Evolutionary conservation across 768 basidiomycete species (phyloP), one percentile per base, ranked within the genome.

Genomic region (Tricholoma terreum): DNA sequence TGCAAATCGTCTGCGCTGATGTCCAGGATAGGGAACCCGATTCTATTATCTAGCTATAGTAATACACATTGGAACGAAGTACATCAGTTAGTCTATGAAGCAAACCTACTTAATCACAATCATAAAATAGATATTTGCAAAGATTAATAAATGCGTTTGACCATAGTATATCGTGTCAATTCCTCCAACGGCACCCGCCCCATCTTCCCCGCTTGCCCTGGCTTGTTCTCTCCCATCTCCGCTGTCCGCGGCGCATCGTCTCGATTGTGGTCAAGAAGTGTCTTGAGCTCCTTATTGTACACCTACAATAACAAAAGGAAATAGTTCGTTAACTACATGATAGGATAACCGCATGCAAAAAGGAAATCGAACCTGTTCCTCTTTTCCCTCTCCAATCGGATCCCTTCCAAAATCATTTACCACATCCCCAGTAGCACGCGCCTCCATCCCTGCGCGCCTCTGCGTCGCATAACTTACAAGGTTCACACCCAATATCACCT

Each of bases 111-210:
- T 2, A 27, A 3, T 6, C 24, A 27, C 3, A 27, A 27, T 27
- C 24, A 27, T 27, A 27, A 48, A 22, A 34, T 48, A 11, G 4
- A 43, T 33, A 27, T n/a, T 6, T n/a, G n/a, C n/a, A n/a, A 14
- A 48, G 24, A 4, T 68, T 76, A 84, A 80, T 80, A 95, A 45
- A 96, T 95, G 52, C 92, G 80, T 68, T 96, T 96, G 46, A 96
- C 89, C 94, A 98, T 98, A 17, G 94, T 96, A 77, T 90, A 98
- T 55, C 94, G 73, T 33, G 92, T 96, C 50, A 98, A 80, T 66
- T 96, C 92, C 69, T 97, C 94, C 50, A 98, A 71, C 57, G 84
- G 83, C 56, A 91, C 80, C 46, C 85, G 77, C 56, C 82, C 86
- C 66, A 78, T 83, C 69, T 82, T 84, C 40, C 76, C 68, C 10